These are phyloP conservation scores for Myriosclerotinia duriaeana DNA, from an alignment of 2,329 filamentous ascomycete species.

Conservation along the genomic window DNA sequence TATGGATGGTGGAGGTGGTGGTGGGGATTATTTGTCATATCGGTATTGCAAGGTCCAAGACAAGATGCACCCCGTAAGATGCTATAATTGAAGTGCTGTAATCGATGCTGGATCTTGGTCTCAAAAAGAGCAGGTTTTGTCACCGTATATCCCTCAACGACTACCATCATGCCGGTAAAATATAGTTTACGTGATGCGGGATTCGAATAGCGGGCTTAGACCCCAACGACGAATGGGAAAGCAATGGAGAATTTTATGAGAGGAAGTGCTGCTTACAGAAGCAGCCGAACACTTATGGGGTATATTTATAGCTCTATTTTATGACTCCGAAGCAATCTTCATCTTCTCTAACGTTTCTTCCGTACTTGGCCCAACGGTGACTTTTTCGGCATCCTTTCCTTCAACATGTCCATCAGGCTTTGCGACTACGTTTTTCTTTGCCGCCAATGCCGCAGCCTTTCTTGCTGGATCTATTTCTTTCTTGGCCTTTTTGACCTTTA, in stretches of 20 bases:
- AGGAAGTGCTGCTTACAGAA: slow-evolving; percentile 8
- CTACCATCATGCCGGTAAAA: neutral
- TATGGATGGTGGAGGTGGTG: neutral
- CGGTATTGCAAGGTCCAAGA: neutral
- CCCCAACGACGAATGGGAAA: neutral
- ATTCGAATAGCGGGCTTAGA: neutral
- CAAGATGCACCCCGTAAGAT: neutral
- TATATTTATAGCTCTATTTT: slow-evolving; percentile 27
- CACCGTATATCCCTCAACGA: neutral
- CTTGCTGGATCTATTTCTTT: slow-evolving; percentile 49
- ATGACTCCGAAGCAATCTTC: slow-evolving; percentile 31
- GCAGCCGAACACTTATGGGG: slow-evolving; percentile 25
- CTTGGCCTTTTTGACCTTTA: slow-evolving; percentile 71
- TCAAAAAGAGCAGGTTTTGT: neutral
- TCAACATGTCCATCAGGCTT: slow-evolving; percentile 37
- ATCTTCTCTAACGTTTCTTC: slow-evolving; percentile 37
- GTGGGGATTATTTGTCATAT: neutral
- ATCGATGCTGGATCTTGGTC: too few relatives aligned
- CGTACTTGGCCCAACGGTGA: slow-evolving; percentile 31
- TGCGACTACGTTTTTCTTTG: slow-evolving; percentile 33
- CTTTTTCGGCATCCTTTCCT: slow-evolving; percentile 32
- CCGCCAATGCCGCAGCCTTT: slow-evolving; percentile 37
- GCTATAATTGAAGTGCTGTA: neutral
- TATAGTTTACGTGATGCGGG: neutral
- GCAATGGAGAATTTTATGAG: neutral